Evolutionary conservation across 192 early-diverging fungal species (phyloP), one percentile per base, ranked within the genome.

Genomic region (Backusella liffmaniae): DNA sequence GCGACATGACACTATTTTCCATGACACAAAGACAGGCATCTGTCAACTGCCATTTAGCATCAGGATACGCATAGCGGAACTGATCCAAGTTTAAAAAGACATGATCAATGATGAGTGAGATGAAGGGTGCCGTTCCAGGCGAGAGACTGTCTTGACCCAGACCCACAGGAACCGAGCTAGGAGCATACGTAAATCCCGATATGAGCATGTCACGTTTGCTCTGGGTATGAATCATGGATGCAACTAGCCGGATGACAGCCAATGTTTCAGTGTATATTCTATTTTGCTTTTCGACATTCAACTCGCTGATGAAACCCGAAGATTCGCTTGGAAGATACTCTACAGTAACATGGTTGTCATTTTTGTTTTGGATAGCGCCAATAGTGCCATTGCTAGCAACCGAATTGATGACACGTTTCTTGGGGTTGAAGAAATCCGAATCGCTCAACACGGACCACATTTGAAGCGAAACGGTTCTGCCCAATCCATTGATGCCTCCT

Each of bases 391-490:
- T 74, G 53, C 49, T 72, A 37, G 66, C 78, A 1, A 74, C 42
- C 35, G 75, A 70, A 5, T 62, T 36, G 37, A 53, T 70, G 10
- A 68, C 51, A 41, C 72, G 49, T 83, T 91, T n/a, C 86, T 81
- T 21, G 90, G 83, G 73, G 84, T 88, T 81, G 90, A 91, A 59
- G 84, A 84, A 77, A 23, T 79, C 72, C 8, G 75, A 77, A n/a
- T 93, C 86, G 76, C 98, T 97, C 68, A 99, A 77, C 18, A 91
- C 84, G 4, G 77, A 78, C 96, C 96, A 99, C 9, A 96, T 87
- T 65, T 93, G 86, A 34, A 73, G 84, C 34, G 92, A 86, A 36
- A 94, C 92, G 23, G 90, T 90, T 74, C 83, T 70, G n/a, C 82
- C 79, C 10, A 73, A 44, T 12, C 84, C 84, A 75, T 77, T 69